phyloP scores from a whole-genome alignment of 176 grass and related monocot species.

The Bothriochloa decipiens region DNA sequence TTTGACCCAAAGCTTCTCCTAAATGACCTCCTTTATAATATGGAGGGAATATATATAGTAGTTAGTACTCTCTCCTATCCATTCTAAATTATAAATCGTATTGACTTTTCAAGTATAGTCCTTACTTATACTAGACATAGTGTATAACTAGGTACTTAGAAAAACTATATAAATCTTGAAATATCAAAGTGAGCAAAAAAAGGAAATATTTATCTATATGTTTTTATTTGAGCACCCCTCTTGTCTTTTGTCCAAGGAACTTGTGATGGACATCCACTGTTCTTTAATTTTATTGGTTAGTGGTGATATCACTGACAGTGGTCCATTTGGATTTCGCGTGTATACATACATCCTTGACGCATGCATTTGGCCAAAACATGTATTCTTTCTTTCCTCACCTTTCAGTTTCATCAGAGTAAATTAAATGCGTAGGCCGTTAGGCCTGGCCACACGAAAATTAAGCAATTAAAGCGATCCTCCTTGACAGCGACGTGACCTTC shows the following conservation, averaged over 20 bases:
- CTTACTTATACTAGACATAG: too few relatives aligned
- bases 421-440: background rate
- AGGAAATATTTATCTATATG: too few relatives aligned
- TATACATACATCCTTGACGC: background rate
- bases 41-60: too few relatives aligned
- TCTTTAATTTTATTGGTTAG: background rate
- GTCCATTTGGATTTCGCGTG: constrained; percentile 28
- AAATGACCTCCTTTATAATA: too few relatives aligned
- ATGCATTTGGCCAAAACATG: constrained; percentile 6
- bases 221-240: background rate
- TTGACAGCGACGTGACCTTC: constrained; percentile 32
- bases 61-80: too few relatives aligned
- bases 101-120: too few relatives aligned
- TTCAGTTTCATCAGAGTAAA: background rate
- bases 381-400: background rate
- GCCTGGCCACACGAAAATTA: background rate
- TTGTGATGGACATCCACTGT: background rate
- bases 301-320: constrained; percentile 16
- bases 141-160: too few relatives aligned
- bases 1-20: too few relatives aligned
- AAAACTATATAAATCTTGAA: too few relatives aligned
- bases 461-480: constrained; percentile 11
- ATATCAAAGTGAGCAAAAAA: too few relatives aligned
- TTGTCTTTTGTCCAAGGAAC: constrained; percentile 8
- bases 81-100: too few relatives aligned